Base-by-base conservation (phyloP, 768 basidiomycete species). In the Mycena floridula region DNA sequence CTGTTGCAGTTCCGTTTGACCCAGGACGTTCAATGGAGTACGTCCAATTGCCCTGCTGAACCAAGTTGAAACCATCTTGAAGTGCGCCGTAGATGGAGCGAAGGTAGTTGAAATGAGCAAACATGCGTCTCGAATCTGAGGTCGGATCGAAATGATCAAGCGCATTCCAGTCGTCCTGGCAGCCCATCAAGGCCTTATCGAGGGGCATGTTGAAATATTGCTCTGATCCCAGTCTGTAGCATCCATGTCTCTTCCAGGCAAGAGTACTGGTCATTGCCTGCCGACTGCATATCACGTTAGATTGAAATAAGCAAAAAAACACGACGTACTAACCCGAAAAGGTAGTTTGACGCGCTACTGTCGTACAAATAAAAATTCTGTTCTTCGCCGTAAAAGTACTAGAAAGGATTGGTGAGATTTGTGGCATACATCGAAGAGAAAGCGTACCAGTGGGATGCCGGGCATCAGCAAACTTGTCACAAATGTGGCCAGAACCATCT, bases 91-190 rank as follows among this genome's bases (percentile, higher is more conserved):
- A 95, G 12, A 70, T 63, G 5, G 59, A 59, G 24, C 93, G 84
- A 27, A 95, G 70, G 54, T 79, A 72, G 45, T 84, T 61, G 66
- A 89, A 83, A 43, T 86, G 88, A 15, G 77, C 59, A 55, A 89
- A 81, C 46, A 89, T 57, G 45, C 90, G 82, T 28, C 86, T 79
- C 28, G 75, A 74, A 55, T 88, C 82, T 11, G 82, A 67, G 2
- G 92, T 94, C 22, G 91, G 90, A 62, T 96, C 93, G 59, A 95
- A 95, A 60, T 96, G 93, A 55, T 96, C 93, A 25, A 94, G 79
- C 2, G 87, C 78, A 60, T 95, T 94, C 89, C 88, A 93, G 53
- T 88, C 82, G 57, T 95, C 90, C 37, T 84, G 55, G 60, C 93
- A 96, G 37, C 91, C 93, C 15, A 91, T 67, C 25, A 91, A 59